Percentiles rank a stretch among this genome's conserved stretches.
These are phyloP conservation scores for Comarum palustre DNA, from an alignment of 306 rosid species.

Conservation along the genomic window DNA sequence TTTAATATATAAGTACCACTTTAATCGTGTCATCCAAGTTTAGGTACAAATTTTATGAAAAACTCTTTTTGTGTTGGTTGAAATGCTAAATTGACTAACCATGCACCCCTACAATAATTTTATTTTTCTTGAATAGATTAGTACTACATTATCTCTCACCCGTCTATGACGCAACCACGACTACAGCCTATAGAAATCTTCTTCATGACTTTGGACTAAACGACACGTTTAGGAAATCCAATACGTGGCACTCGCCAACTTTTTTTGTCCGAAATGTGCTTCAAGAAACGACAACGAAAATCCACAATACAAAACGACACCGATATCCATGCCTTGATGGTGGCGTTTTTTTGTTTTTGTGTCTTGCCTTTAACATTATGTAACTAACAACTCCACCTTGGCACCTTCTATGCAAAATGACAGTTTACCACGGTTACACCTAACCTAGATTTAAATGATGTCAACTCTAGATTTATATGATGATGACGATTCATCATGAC, in stretches of 20 bases:
- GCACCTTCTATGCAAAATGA: neutral
- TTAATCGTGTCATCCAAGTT: too few species aligned
- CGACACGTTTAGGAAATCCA: too few species aligned
- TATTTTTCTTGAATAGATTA: neutral
- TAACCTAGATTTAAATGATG: neutral
- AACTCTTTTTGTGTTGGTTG: too few species aligned
- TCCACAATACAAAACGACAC: neutral
- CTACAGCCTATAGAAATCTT: neutral
- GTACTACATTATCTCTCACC: neutral
- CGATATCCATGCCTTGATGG: neutral
- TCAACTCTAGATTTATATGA: neutral
- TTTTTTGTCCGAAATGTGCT: neutral
- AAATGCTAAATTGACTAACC: too few species aligned
- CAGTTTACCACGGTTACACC: neutral
- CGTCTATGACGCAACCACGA: neutral
- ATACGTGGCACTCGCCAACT: neutral
- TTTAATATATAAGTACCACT: too few species aligned
- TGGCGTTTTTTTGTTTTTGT: neutral
- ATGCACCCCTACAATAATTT: neutral
- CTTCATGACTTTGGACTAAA: neutral
- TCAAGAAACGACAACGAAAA: neutral
- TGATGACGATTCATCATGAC: too few species aligned
- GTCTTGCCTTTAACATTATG: neutral
- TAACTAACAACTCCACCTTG: neutral
- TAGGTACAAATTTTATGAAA: too few species aligned